Conservation (phyloP, 2,329 filamentous ascomycete species). For the Podosphaera leucotricha region DNA sequence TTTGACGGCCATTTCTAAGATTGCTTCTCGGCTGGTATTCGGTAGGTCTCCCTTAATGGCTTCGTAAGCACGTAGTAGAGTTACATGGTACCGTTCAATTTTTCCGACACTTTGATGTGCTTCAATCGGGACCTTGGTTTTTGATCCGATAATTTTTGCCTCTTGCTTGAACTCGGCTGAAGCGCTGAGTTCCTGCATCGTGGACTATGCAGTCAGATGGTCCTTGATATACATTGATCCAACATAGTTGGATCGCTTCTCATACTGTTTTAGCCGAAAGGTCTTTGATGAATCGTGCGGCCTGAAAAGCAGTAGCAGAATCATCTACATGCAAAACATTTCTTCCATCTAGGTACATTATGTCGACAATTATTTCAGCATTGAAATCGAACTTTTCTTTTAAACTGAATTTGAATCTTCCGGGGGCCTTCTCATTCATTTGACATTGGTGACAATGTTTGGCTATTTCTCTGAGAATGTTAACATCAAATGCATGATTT, state of each 20-base stretch:
- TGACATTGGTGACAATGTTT: neutral
- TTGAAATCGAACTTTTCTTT: constrained; percentile 1
- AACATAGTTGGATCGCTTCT: constrained; percentile 1
- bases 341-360: constrained; percentile 1
- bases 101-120: constrained; percentile 1
- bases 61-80: constrained; percentile 1
- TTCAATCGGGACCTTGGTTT: constrained; percentile 1
- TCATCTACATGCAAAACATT: constrained; percentile 2
- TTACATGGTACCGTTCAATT: constrained; percentile 2
- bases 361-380: constrained; percentile 2
- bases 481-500: neutral
- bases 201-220: constrained; percentile 1
- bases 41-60: constrained; percentile 2
- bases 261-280: constrained; percentile 1
- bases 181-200: constrained; percentile 1
- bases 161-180: constrained; percentile 1
- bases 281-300: constrained; percentile 1
- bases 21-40: neutral
- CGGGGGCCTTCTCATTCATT: neutral
- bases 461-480: neutral
- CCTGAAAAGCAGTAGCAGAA: constrained; percentile 1
- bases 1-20: constrained; percentile 4
- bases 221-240: constrained; percentile 2
- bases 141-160: neutral
- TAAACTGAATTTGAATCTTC: neutral